Conservation (phyloP, 805 yeast species). For the Pichia nanzhaoensis region DNA sequence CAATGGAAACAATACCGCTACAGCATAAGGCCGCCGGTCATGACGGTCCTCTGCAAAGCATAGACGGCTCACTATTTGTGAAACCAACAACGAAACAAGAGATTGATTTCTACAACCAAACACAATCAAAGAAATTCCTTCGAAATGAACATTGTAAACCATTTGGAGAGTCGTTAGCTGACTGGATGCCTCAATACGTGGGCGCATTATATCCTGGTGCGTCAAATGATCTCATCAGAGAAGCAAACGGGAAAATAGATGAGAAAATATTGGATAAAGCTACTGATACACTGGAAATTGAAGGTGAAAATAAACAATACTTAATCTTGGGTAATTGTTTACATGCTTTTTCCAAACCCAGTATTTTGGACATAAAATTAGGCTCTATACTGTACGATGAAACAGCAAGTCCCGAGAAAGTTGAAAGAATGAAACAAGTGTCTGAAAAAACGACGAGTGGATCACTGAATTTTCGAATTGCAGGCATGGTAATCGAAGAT, state of each 20-base stretch:
- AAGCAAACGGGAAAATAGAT: slow-evolving; percentile 19
- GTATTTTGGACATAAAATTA: slow-evolving; percentile 75
- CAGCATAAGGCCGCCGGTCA: slow-evolving; percentile 90
- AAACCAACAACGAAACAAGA: slow-evolving; percentile 65
- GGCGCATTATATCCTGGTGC: slow-evolving; percentile 53
- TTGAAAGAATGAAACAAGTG: slow-evolving; percentile 53
- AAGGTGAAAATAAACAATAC: slow-evolving; percentile 28
- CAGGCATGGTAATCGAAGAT: slow-evolving; percentile 68
- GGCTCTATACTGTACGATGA: slow-evolving; percentile 70
- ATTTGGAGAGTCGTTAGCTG: slow-evolving; percentile 32
- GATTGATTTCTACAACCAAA: slow-evolving; percentile 59
- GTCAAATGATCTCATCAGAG: slow-evolving; percentile 22
- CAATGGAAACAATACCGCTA: slow-evolving; percentile 30
- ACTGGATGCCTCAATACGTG: slow-evolving; percentile 59
- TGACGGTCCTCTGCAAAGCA: slow-evolving; percentile 62
- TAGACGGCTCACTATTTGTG: slow-evolving; percentile 60
- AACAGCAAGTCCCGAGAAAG: slow-evolving; percentile 51
- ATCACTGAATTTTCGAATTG: slow-evolving; percentile 62
- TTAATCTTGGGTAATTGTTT: slow-evolving; percentile 69
- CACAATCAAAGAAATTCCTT: slow-evolving; percentile 15
- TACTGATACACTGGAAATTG: slow-evolving; percentile 12
- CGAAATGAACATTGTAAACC: slow-evolving; percentile 19
- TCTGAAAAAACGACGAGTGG: slow-evolving; percentile 77
- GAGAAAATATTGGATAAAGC: slow-evolving; percentile 17
- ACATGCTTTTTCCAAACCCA: slow-evolving; percentile 56